These are phyloP conservation scores for Chloranthus sessilifolius DNA, from an alignment of 164 flowering plant species.

Conservation along the genomic window DNA sequence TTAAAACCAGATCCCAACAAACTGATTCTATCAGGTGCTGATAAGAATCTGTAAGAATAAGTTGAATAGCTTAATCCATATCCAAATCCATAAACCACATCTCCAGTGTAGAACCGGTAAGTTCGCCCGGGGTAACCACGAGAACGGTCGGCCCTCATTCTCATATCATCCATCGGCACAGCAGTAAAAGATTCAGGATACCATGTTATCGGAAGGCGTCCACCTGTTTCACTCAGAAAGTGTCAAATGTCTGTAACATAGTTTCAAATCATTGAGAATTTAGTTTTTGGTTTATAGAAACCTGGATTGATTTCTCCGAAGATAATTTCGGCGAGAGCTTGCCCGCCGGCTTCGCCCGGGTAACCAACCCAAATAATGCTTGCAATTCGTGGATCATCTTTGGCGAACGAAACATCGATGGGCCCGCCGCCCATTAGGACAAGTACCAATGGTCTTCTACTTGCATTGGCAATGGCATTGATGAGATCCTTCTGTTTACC, in stretches of 20 bases:
- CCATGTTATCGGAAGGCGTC: slow-evolving; percentile 91
- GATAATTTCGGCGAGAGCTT: slow-evolving; percentile 71
- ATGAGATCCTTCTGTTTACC: slow-evolving; percentile 80
- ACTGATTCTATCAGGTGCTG: slow-evolving; percentile 48
- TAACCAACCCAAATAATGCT: slow-evolving; percentile 93
- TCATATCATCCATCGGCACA: slow-evolving; percentile 85
- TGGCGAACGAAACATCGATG: slow-evolving; percentile 73
- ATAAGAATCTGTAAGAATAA: slow-evolving; percentile 45
- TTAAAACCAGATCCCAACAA: slow-evolving; percentile 18
- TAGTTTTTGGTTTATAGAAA: slow-evolving; percentile 19
- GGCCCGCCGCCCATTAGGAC: slow-evolving; percentile 94
- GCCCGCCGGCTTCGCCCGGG: slow-evolving; percentile 91
- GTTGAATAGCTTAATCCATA: slow-evolving; percentile 70
- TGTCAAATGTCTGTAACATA: not conserved
- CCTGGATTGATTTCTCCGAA: slow-evolving; percentile 91
- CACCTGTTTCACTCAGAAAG: slow-evolving; percentile 42
- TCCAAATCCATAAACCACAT: slow-evolving; percentile 60
- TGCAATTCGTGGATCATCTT: slow-evolving; percentile 46
- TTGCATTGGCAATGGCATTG: slow-evolving; percentile 43
- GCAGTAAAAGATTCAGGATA: slow-evolving; percentile 80
- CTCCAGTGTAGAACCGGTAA: slow-evolving; percentile 78
- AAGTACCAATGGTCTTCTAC: slow-evolving; percentile 63
- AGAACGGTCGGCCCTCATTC: slow-evolving; percentile 72
- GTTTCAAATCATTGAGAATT: not conserved
- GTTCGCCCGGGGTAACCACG: slow-evolving; percentile 88